phyloP scores from a whole-genome alignment of 2,329 filamentous ascomycete genomes.

The Colletotrichum higginsianum region DNA sequence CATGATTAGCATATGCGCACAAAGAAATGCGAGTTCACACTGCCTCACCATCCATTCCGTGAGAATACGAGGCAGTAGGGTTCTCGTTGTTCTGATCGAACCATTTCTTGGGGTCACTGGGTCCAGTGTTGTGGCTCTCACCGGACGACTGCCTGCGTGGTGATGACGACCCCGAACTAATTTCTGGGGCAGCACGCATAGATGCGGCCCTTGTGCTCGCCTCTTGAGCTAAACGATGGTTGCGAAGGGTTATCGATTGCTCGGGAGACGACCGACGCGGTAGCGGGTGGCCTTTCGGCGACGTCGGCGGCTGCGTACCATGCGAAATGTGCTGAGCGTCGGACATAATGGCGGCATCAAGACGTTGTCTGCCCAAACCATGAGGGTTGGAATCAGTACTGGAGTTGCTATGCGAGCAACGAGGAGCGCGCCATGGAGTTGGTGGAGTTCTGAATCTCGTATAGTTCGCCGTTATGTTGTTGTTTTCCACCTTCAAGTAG shows the following conservation, averaged over 20 bases:
- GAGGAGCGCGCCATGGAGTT: not conserved
- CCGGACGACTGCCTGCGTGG: slow-evolving; percentile 61
- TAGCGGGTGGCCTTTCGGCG: slow-evolving; percentile 56
- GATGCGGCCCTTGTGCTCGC: slow-evolving; percentile 48
- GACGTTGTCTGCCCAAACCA: slow-evolving; percentile 27
- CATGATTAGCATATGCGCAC: not conserved
- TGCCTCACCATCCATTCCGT: slow-evolving; percentile 63
- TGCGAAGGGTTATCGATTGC: slow-evolving; percentile 63
- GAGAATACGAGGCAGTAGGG: slow-evolving; percentile 58
- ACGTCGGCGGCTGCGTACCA: slow-evolving; percentile 44
- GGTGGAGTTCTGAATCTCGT: not conserved
- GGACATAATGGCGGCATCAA: slow-evolving; percentile 50
- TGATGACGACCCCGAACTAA: slow-evolving; percentile 42
- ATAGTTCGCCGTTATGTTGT: slow-evolving; percentile 16
- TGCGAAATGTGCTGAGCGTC: slow-evolving; percentile 46
- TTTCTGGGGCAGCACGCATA: slow-evolving; percentile 31
- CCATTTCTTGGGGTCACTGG: slow-evolving; percentile 68
- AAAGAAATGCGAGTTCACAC: slow-evolving; percentile 20
- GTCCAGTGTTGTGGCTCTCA: slow-evolving; percentile 63
- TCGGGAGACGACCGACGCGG: slow-evolving; percentile 61
- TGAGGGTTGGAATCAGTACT: not conserved
- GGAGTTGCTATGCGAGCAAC: not conserved
- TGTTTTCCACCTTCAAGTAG: slow-evolving; percentile 4
- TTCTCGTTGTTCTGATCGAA: slow-evolving; percentile 69
- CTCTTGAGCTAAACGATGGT: slow-evolving; percentile 63